Percentiles rank a stretch among this genome's conserved stretches.
Conservation (phyloP, 306 rosid genomes). For the Leucaena leucocephala region DNA sequence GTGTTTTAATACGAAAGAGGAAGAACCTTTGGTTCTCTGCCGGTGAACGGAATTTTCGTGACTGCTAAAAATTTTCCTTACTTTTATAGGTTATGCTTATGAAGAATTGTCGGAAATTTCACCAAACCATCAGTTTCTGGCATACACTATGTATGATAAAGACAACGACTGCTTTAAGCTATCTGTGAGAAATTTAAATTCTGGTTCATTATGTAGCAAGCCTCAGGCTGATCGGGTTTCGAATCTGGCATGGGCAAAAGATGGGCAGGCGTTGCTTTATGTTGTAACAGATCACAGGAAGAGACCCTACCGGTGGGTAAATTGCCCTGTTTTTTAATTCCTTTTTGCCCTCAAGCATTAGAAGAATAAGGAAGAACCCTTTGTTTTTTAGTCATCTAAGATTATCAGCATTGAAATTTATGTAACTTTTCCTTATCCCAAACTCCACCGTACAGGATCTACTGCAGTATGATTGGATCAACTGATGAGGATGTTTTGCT, state of each 20-base stretch:
- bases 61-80: conserved; percentile 19
- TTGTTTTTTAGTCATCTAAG: conserved; percentile 17
- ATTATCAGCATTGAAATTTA: conserved; percentile 22
- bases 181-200: conserved; percentile 89
- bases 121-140: conserved; percentile 82
- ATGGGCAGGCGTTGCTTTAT: conserved; percentile 84
- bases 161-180: conserved; percentile 75
- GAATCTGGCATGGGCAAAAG: conserved; percentile 88
- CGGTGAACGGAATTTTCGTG: conserved; percentile 6
- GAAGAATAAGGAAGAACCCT: not conserved
- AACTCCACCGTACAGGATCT: conserved; percentile 53
- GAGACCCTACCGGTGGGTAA: conserved; percentile 73
- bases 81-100: conserved; percentile 77
- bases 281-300: conserved; percentile 80
- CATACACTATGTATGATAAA: conserved; percentile 92
- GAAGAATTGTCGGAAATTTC: conserved; percentile 92
- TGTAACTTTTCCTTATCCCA: conserved; percentile 18
- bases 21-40: not conserved
- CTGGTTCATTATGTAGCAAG: conserved; percentile 86
- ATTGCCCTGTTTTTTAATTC: conserved; percentile 3
- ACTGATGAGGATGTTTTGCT: conserved; percentile 82
- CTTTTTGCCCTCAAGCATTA: not conserved
- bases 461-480: conserved; percentile 85
- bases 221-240: conserved; percentile 87
- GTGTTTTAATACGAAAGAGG: not conserved